These are phyloP conservation scores for Daldinia loculata DNA, from an alignment of 495 filamentous ascomycete genomes.

Conservation along the genomic window DNA sequence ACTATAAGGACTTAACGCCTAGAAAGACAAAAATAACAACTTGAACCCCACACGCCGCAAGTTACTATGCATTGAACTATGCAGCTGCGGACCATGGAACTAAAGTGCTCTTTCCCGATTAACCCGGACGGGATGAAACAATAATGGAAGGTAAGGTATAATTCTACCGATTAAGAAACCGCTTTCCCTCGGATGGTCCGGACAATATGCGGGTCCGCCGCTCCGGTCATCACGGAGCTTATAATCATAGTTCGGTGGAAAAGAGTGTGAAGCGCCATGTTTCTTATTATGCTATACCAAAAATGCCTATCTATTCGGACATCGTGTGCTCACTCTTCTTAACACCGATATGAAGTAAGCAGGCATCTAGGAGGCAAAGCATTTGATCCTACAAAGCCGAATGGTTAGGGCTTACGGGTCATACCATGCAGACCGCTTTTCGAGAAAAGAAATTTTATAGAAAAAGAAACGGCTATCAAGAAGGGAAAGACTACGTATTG, in stretches of 20 bases:
- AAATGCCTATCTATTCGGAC: not conserved
- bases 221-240: conserved; percentile 18
- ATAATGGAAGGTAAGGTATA: not conserved
- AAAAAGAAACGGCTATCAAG: not conserved
- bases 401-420: conserved; percentile 6
- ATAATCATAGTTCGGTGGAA: not conserved
- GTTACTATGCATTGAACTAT: not conserved
- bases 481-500: not conserved
- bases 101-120: not conserved
- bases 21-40: conserved; percentile 2
- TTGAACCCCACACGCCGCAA: conserved; percentile 1
- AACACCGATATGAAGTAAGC: not conserved
- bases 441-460: not conserved
- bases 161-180: not conserved
- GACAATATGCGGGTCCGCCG: conserved; percentile 5
- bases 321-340: conserved; percentile 1
- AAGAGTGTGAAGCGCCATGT: not conserved
- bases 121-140: not conserved
- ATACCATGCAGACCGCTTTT: conserved; percentile 4
- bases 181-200: conserved; percentile 24
- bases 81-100: not conserved
- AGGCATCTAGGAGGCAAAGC: not conserved
- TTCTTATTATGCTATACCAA: not conserved
- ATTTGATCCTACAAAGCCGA: conserved; percentile 5
- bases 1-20: not conserved